phyloP scores from a whole-genome alignment of 305 asterid genomes.

The Caryopteris hybrid region DNA sequence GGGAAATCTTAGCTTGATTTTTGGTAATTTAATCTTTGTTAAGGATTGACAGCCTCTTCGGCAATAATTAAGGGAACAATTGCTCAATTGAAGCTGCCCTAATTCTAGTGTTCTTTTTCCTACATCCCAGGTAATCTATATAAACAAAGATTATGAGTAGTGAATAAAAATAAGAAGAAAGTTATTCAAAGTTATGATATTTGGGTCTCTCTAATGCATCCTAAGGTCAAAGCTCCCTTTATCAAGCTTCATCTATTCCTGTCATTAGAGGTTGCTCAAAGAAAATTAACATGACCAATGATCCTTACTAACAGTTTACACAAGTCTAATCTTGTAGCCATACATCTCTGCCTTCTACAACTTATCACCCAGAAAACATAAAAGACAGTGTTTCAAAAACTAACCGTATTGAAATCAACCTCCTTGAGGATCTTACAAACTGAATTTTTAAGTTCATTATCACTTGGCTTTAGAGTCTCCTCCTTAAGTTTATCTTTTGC shows the following conservation, averaged over 20 bases:
- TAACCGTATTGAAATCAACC: constrained; percentile 68
- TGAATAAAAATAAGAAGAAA: neutral
- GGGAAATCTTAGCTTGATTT: neutral
- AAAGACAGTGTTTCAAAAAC: constrained; percentile 12
- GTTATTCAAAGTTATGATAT: neutral
- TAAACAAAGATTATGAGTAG: neutral
- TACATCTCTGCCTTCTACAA: neutral
- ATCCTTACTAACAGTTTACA: too few relatives aligned
- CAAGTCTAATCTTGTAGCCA: neutral
- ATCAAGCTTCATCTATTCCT: too few relatives aligned
- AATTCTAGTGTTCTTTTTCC: neutral
- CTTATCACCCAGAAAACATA: neutral
- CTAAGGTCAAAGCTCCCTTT: neutral
- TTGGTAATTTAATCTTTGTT: too few relatives aligned
- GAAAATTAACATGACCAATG: too few relatives aligned
- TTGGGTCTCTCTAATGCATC: neutral
- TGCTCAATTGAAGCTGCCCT: too few relatives aligned
- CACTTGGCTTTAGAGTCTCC: constrained; percentile 43
- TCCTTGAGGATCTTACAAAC: constrained; percentile 68
- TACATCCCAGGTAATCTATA: neutral
- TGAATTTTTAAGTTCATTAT: constrained; percentile 46
- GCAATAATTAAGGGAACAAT: neutral
- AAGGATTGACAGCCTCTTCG: neutral
- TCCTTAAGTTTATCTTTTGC: constrained; percentile 47
- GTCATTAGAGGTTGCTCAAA: too few relatives aligned